These are phyloP conservation scores for Dactylellina parvicollis DNA, from an alignment of 2,329 filamentous ascomycete genomes.

Conservation along the genomic window DNA sequence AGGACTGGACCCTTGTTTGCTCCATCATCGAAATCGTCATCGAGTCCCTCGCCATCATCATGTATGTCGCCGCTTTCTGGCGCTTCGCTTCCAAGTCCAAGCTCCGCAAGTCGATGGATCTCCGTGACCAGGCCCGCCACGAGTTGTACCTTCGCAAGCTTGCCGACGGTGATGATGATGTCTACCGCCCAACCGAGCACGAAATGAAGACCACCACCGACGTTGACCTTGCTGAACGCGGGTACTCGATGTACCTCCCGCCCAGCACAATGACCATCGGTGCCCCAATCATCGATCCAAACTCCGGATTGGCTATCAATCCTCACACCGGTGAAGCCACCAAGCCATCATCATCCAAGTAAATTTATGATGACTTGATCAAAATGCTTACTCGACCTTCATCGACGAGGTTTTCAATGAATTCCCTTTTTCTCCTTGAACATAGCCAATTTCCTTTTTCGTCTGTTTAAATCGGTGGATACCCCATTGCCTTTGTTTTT, in stretches of 20 bases:
- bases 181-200: constrained; percentile 50
- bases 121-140: constrained; percentile 90
- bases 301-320: constrained; percentile 53
- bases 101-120: constrained; percentile 95
- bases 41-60: constrained; percentile 86
- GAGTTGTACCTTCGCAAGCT: constrained; percentile 93
- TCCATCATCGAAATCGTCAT: constrained; percentile 96
- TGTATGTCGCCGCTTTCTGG: constrained; percentile 96
- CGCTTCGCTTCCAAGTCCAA: constrained; percentile 96
- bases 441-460: constrained; percentile 44
- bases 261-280: constrained; percentile 17
- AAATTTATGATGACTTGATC: constrained; percentile 2
- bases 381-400: constrained; percentile 8
- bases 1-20: constrained; percentile 97
- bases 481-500: constrained; percentile 45
- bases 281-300: constrained; percentile 53
- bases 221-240: constrained; percentile 50
- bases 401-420: constrained; percentile 34
- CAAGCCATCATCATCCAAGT: constrained; percentile 48
- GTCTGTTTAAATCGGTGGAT: constrained; percentile 49
- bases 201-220: constrained; percentile 53
- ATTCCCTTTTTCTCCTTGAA: constrained; percentile 41
- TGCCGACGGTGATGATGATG: constrained; percentile 50
- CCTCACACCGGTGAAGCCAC: constrained; percentile 52
- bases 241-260: constrained; percentile 48